Percentiles rank a stretch among this genome's conserved stretches.
Conservation (phyloP, 371 early-diverging fungal genomes). For the Mucor sp. region DNA sequence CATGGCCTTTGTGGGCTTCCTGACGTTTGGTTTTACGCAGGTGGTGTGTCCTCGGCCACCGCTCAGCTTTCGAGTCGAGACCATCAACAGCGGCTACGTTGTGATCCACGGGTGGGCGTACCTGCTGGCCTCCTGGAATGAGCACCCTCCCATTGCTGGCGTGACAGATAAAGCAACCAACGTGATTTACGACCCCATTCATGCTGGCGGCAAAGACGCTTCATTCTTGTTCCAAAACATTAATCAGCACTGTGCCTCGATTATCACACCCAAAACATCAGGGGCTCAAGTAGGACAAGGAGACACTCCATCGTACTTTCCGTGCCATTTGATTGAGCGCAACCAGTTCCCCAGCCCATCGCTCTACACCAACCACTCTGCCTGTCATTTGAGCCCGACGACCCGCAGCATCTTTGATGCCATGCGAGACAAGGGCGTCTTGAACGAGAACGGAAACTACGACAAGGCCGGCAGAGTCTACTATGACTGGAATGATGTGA, state of each 20-base stretch:
- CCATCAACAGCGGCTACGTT: constrained; percentile 49
- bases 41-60: constrained; percentile 59
- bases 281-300: constrained; percentile 24
- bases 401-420: constrained; percentile 39
- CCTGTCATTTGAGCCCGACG: constrained; percentile 64
- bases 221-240: constrained; percentile 79
- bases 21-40: constrained; percentile 75
- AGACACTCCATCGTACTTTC: constrained; percentile 65
- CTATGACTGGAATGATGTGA: constrained; percentile 76
- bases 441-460: constrained; percentile 37
- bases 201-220: constrained; percentile 76
- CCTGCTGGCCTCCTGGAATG: constrained; percentile 55
- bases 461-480: constrained; percentile 64
- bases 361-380: constrained; percentile 52
- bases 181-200: constrained; percentile 61
- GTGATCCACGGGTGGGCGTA: constrained; percentile 66
- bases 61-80: constrained; percentile 39
- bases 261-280: constrained; percentile 47
- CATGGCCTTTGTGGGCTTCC: constrained; percentile 73
- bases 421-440: constrained; percentile 40
- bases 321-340: constrained; percentile 63
- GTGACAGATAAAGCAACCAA: constrained; percentile 44
- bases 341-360: constrained; percentile 45
- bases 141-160: constrained; percentile 54
- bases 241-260: constrained; percentile 58